Evolutionary conservation across 306 rosid genomes (phyloP).

Genomic region (Vigna unguiculata): DNA sequence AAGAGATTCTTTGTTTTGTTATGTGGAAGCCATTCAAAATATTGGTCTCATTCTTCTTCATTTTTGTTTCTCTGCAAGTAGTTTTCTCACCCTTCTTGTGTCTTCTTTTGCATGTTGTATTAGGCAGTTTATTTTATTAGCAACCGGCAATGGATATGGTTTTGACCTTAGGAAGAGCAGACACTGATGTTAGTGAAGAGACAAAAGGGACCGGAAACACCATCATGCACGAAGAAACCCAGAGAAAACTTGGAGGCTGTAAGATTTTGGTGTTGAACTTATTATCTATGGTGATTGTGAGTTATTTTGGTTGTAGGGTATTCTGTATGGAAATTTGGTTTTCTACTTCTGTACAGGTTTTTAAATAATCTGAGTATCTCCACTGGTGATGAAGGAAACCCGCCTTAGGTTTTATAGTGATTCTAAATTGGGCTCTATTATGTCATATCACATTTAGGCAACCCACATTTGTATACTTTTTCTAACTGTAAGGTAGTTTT

Average conservation of each 20-base stretch:
- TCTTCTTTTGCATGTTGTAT: constrained; percentile 25
- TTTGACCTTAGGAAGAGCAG: constrained; percentile 1
- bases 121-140: background rate
- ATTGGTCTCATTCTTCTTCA: background rate
- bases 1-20: background rate
- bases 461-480: background rate
- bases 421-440: background rate
- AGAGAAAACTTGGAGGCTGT: background rate
- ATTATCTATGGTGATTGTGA: constrained; percentile 1
- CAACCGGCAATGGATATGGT: constrained; percentile 36
- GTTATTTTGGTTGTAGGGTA: background rate
- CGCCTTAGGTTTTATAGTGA: background rate
- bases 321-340: constrained; percentile 11
- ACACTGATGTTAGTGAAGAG: background rate
- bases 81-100: constrained; percentile 13
- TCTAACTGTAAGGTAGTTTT: background rate
- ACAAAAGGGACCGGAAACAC: constrained; percentile 30
- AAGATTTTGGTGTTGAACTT: background rate
- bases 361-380: background rate
- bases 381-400: background rate
- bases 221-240: constrained; percentile 11
- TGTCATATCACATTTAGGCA: background rate
- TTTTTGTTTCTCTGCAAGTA: constrained; percentile 6
- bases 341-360: background rate
- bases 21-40: background rate